Base-by-base conservation (phyloP, 306 rosid genomes). In the Vigna trinervia region DNA sequence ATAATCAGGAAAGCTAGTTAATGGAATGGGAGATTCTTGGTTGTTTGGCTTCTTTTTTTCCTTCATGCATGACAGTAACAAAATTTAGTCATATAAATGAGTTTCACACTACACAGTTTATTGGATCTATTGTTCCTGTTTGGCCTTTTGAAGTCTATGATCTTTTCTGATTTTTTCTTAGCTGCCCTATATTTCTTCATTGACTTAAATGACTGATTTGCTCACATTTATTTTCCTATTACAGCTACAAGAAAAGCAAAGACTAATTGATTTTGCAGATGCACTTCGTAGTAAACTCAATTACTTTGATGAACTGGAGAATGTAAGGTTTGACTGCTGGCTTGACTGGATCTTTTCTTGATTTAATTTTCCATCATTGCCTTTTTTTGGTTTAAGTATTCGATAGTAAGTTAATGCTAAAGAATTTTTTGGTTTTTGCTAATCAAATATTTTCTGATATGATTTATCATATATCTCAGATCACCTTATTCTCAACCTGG, bases 241-340 rank as follows among this genome's bases (percentile, higher is more conserved):
- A 67, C 91, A 95, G 99, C 82, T 95, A 39, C 85, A 90, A 69
- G 99, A 95, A 89, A 92, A 95, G 89, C 97, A 95, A 85, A 85
- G 91, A 57, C 85, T 95, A 71, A 88, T 90, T 73, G 99, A 95
- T 66, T 95, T 95, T 87, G 88, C 89, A 0, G 98, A 95, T 70
- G 97, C 99, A 75, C 96, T 95, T 83, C 97, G 92, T 57, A 92
- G 90, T 89, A 95, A 90, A 85, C 97, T 92, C 79, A 92, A 95
- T 84, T 95, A 90, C 90, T 95, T 92, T 69, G 97, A 90, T 85
- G 99, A 95, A 89, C 92, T 95, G 92, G 99, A 95, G 97, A 95
- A 95, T 92, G 99, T 95, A 95, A 92, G 97, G 97, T 92, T 94
- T 85, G 96, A 84, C 85, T 86, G 91, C 92, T 86, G 86, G 89